phyloP scores from a whole-genome alignment of 2,329 filamentous ascomycete genomes.

The Penicillium sp. region DNA sequence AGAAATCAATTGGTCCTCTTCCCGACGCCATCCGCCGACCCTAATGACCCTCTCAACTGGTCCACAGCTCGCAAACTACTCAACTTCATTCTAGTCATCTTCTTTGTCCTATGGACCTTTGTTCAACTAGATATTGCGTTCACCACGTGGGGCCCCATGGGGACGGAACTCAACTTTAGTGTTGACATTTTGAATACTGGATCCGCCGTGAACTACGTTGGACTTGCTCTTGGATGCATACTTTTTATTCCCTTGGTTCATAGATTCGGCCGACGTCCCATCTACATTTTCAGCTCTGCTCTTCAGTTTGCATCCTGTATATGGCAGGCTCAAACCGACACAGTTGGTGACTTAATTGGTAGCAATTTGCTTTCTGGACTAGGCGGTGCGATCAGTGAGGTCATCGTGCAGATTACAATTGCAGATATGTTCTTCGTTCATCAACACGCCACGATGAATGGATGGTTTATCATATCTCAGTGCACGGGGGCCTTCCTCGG shows the following conservation, averaged over 20 bases:
- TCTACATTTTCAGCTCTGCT: not conserved
- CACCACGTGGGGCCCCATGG: slow-evolving; percentile 49
- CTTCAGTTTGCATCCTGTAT: not conserved
- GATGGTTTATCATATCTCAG: not conserved
- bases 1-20: slow-evolving; percentile 21
- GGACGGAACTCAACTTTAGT: slow-evolving; percentile 48
- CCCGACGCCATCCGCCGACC: slow-evolving; percentile 29
- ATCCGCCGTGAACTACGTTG: slow-evolving; percentile 49
- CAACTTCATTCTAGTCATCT: slow-evolving; percentile 31
- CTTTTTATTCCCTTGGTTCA: not conserved
- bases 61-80: slow-evolving; percentile 27
- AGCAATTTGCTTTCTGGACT: slow-evolving; percentile 37
- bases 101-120: slow-evolving; percentile 33
- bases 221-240: slow-evolving; percentile 48
- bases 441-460: not conserved
- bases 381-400: slow-evolving; percentile 44
- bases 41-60: slow-evolving; percentile 35
- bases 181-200: slow-evolving; percentile 48
- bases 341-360: not conserved
- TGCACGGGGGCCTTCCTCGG: not conserved
- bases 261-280: not conserved
- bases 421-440: not conserved
- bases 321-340: not conserved
- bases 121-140: slow-evolving; percentile 44
- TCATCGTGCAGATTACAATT: not conserved